Conservation (phyloP, 2,329 filamentous ascomycete genomes). For the Kalaharituber pfeilii region DNA sequence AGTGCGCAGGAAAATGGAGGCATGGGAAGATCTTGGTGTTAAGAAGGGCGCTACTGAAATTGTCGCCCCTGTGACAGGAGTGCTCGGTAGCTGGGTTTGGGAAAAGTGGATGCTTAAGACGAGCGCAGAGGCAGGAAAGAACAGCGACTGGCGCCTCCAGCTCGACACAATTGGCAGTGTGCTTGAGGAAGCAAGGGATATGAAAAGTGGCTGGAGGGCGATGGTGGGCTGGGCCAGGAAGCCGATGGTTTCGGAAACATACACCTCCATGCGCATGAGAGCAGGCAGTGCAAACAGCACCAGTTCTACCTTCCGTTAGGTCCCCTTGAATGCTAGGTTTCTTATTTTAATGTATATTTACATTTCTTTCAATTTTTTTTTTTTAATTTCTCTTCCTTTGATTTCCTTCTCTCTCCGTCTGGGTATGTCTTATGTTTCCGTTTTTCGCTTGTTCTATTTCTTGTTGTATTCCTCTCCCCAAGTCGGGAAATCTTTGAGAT, state of each 20-base stretch:
- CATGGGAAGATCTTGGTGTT: slow-evolving; percentile 27
- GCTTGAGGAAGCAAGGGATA: slow-evolving; percentile 44
- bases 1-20: slow-evolving; percentile 23
- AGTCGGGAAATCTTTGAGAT: slow-evolving; percentile 3
- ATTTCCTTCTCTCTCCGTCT: neutral
- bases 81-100: slow-evolving; percentile 81
- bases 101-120: slow-evolving; percentile 83
- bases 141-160: slow-evolving; percentile 16
- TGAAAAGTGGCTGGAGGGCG: slow-evolving; percentile 43
- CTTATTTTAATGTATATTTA: too few relatives aligned
- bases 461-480: neutral
- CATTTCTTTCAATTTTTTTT: slow-evolving; percentile 8
- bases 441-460: slow-evolving; percentile 4
- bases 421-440: slow-evolving; percentile 9
- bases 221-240: slow-evolving; percentile 48
- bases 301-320: neutral
- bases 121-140: slow-evolving; percentile 39
- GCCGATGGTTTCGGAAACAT: slow-evolving; percentile 28
- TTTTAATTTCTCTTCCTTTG: slow-evolving; percentile 4
- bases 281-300: neutral
- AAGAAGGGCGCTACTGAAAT: slow-evolving; percentile 51
- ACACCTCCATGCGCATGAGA: slow-evolving; percentile 1
- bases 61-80: slow-evolving; percentile 56
- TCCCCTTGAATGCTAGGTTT: neutral
- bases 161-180: slow-evolving; percentile 30